Evolutionary conservation across 192 early-diverging fungal species (phyloP).

Genomic region (Rhizoclosmatium sp.): DNA sequence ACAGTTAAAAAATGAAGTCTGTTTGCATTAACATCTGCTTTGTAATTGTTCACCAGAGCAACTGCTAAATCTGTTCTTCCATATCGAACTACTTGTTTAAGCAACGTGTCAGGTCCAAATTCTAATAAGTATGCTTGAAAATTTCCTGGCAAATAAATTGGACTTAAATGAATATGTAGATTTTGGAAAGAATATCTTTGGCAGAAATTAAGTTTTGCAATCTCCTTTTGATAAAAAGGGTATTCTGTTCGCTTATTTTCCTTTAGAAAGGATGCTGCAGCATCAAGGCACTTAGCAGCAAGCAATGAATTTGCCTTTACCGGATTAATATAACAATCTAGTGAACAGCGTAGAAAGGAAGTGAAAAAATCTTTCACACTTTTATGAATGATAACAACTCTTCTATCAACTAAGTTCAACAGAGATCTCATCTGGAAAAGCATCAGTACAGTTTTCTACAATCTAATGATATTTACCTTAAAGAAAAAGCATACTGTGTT

Average conservation of each 20-base stretch:
- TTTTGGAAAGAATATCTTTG: too few species aligned
- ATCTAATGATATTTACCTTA: background rate
- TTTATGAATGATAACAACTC: background rate
- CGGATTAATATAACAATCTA: background rate
- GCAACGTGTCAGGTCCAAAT: too few species aligned
- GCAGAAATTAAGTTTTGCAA: too few species aligned
- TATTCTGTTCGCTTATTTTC: too few species aligned
- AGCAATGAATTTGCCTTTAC: background rate
- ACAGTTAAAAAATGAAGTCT: too few species aligned
- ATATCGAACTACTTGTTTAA: background rate
- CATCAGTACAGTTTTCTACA: background rate
- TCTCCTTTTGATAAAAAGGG: too few species aligned
- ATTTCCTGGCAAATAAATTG: too few species aligned
- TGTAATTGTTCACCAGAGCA: too few species aligned
- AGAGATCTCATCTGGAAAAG: background rate
- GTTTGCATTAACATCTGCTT: too few species aligned
- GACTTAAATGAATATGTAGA: too few species aligned
- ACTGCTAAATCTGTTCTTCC: too few species aligned
- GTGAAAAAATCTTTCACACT: background rate
- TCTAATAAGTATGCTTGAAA: too few species aligned
- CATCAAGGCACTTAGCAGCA: background rate
- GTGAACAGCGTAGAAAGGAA: background rate
- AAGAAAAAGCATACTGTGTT: background rate
- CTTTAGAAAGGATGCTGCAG: background rate
- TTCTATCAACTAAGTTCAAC: background rate